These are phyloP conservation scores for Salix caprea DNA, from an alignment of 345 rosid species.

Conservation along the genomic window DNA sequence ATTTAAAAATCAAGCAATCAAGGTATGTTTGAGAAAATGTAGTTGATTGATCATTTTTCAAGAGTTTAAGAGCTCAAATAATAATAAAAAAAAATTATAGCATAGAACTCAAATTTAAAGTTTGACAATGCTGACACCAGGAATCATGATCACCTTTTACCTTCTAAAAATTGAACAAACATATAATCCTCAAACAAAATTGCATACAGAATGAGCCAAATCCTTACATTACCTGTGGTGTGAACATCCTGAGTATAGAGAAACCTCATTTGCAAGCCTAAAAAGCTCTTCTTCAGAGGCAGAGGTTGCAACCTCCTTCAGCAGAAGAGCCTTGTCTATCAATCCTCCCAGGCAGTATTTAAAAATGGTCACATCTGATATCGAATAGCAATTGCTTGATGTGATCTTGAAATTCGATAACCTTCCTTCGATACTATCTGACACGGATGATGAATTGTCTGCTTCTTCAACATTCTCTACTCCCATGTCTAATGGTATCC, in stretches of 20 bases:
- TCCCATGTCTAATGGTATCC: constrained; percentile 30
- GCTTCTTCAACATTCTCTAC: constrained; percentile 35
- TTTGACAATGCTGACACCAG: not conserved
- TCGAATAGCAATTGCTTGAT: constrained; percentile 34
- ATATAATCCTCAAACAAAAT: not conserved
- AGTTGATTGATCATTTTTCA: not conserved
- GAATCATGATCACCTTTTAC: not conserved
- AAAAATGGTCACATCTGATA: constrained; percentile 60
- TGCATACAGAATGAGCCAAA: not conserved
- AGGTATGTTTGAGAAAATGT: not conserved
- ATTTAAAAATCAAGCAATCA: not conserved
- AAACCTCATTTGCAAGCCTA: constrained; percentile 69
- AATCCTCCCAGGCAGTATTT: constrained; percentile 76
- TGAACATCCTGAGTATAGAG: constrained; percentile 79
- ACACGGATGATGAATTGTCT: constrained; percentile 51
- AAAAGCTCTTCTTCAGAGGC: constrained; percentile 60
- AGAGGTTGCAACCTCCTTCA: constrained; percentile 70
- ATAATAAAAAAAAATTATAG: not conserved
- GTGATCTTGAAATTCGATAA: constrained; percentile 32
- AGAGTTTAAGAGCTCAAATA: not conserved
- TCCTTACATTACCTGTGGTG: constrained; percentile 62
- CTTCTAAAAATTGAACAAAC: not conserved
- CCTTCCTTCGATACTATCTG: constrained; percentile 53
- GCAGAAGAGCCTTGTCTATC: constrained; percentile 65
- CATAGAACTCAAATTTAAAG: not conserved